A percentile compares a stretch with the other conserved stretches of the same genome.
Evolutionary conservation across 495 filamentous ascomycete genomes (phyloP).

Genomic region (Neurospora sp.): DNA sequence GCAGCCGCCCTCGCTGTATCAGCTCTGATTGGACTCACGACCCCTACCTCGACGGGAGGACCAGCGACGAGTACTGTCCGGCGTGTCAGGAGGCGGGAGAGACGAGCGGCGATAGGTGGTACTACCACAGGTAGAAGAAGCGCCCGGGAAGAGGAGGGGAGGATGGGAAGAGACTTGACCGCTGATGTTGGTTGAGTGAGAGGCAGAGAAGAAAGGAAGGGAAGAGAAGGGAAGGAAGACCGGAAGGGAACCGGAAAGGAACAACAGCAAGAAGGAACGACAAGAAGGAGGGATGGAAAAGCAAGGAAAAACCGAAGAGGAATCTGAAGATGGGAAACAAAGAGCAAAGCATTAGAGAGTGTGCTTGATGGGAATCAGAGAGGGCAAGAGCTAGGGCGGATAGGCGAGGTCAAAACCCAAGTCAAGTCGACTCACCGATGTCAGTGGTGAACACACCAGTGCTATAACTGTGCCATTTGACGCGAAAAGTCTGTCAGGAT

Average conservation of each 20-base stretch:
- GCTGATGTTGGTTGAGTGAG: too few species aligned
- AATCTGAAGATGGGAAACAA: not conserved
- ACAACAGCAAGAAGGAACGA: not conserved
- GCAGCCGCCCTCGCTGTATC: not conserved
- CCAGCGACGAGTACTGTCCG: not conserved
- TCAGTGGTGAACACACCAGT: not conserved
- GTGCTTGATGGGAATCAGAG: not conserved
- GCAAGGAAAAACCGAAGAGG: not conserved
- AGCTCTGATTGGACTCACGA: not conserved
- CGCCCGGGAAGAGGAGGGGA: not conserved
- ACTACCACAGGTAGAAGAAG: not conserved
- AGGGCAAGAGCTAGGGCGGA: not conserved
- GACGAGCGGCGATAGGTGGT: not conserved
- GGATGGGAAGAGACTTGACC: not conserved
- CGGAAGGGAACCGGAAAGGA: not conserved
- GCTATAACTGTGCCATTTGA: not conserved
- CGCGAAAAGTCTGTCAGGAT: too few species aligned
- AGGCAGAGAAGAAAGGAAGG: too few species aligned
- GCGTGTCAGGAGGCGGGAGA: not conserved
- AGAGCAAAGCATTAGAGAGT: not conserved
- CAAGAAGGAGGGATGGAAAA: not conserved
- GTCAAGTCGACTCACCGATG: not conserved
- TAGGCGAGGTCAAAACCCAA: not conserved
- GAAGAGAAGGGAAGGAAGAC: not conserved
- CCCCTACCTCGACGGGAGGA: not conserved